A percentile compares a stretch with the other conserved stretches of the same genome.
Evolutionary conservation across 2,329 filamentous ascomycete species (phyloP).

Genomic region (Ophiosphaerella korrae): DNA sequence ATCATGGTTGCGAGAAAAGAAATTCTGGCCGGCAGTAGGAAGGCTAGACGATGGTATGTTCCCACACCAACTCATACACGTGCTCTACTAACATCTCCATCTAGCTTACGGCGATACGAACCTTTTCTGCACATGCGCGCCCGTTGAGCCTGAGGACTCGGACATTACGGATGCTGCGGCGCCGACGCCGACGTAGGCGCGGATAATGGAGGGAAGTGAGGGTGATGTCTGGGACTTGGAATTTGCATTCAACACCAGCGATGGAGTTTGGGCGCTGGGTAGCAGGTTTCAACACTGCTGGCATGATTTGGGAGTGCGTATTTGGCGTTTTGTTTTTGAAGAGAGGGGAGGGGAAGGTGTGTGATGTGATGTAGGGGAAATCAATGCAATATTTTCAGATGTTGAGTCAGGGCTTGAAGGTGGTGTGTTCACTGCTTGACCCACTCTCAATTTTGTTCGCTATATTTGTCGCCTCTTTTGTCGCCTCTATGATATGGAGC

Average conservation of each 20-base stretch:
- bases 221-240: background rate
- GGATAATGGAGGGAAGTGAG: background rate
- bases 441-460: too few species aligned
- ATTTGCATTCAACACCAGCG: constrained; percentile 11
- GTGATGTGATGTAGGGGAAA: background rate
- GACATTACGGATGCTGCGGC: constrained; percentile 42
- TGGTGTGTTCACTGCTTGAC: background rate
- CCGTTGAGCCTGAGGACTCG: constrained; percentile 63
- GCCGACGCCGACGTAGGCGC: constrained; percentile 35
- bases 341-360: background rate
- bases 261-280: constrained; percentile 5
- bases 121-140: constrained; percentile 92
- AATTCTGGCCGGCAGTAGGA: constrained; percentile 92
- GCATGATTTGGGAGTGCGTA: background rate
- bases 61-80: too few species aligned
- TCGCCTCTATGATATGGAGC: too few species aligned
- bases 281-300: constrained; percentile 9
- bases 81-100: too few species aligned
- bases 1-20: constrained; percentile 85
- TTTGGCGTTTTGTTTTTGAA: background rate
- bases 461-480: too few species aligned
- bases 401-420: background rate
- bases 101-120: constrained; percentile 87
- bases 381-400: background rate
- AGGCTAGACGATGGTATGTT: constrained; percentile 83